These are phyloP conservation scores for Ceratocystis albifundus DNA, from an alignment of 2,329 filamentous ascomycete species.

Conservation along the genomic window DNA sequence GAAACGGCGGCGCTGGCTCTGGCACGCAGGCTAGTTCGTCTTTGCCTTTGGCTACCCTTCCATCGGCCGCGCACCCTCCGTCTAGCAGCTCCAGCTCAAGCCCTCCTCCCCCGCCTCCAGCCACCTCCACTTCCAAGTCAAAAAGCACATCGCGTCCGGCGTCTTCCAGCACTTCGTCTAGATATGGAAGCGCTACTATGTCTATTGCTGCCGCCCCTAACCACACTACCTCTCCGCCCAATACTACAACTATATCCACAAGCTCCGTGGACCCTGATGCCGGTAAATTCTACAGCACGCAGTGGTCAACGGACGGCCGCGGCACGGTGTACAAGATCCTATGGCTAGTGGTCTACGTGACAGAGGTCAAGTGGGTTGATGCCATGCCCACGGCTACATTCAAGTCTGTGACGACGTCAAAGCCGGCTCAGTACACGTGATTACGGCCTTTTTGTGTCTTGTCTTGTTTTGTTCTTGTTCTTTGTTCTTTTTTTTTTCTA, in stretches of 20 bases:
- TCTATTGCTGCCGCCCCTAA: not conserved
- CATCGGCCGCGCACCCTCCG: not conserved
- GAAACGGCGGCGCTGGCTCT: not conserved
- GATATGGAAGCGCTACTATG: not conserved
- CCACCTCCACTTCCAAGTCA: not conserved
- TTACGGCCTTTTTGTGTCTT: not conserved
- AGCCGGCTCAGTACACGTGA: not conserved
- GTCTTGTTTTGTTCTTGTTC: not conserved
- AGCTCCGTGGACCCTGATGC: slow-evolving; percentile 30
- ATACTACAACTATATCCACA: slow-evolving; percentile 22
- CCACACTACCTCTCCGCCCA: slow-evolving; percentile 11
- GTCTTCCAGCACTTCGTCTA: slow-evolving; percentile 12
- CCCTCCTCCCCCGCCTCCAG: slow-evolving; percentile 19
- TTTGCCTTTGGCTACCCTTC: not conserved
- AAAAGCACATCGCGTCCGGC: not conserved
- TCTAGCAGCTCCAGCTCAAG: not conserved
- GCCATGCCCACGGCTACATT: slow-evolving; percentile 21
- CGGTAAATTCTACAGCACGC: slow-evolving; percentile 36
- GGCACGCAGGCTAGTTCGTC: not conserved
- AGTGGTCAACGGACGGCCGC: slow-evolving; percentile 39
- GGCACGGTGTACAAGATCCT: slow-evolving; percentile 45
- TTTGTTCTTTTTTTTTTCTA: slow-evolving; percentile 3
- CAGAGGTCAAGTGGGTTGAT: slow-evolving; percentile 38
- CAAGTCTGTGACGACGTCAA: not conserved
- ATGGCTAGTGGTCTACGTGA: slow-evolving; percentile 45